phyloP scores from a whole-genome alignment of 2,329 filamentous ascomycete species.

The Aspergillus sclerotialis region DNA sequence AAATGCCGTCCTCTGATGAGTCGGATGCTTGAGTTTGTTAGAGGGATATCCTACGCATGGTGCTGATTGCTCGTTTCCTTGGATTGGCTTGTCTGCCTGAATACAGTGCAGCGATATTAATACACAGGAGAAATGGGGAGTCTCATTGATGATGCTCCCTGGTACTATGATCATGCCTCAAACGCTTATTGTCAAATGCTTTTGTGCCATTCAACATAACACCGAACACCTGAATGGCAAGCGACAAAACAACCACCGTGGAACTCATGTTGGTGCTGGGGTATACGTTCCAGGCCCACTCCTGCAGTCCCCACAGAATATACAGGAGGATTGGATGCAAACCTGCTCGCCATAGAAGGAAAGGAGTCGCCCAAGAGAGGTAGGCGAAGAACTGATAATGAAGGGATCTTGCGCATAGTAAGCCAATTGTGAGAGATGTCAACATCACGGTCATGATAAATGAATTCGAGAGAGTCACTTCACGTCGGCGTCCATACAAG shows the following conservation, averaged over 20 bases:
- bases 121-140: constrained; percentile 1
- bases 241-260: constrained; percentile 59
- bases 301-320: constrained; percentile 67
- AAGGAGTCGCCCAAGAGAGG: constrained; percentile 82
- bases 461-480: constrained; percentile 56
- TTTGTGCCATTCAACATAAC: constrained; percentile 45
- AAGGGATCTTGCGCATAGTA: constrained; percentile 78
- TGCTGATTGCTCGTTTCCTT: neutral
- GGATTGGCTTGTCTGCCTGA: neutral
- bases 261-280: constrained; percentile 68
- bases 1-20: constrained; percentile 75
- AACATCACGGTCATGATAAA: constrained; percentile 74
- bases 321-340: constrained; percentile 62
- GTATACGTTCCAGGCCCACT: constrained; percentile 91
- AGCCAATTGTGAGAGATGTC: constrained; percentile 67
- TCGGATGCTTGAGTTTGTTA: constrained; percentile 57
- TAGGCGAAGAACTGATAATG: constrained; percentile 97
- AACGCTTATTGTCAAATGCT: constrained; percentile 12
- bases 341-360: constrained; percentile 73
- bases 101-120: no score
- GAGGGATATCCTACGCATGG: neutral
- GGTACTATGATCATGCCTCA: constrained; percentile 8
- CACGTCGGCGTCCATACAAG: constrained; percentile 48
- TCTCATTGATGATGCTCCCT: constrained; percentile 19
- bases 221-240: constrained; percentile 60